phyloP scores from a whole-genome alignment of 2,329 filamentous ascomycete genomes.

The Penicillium sp. region DNA sequence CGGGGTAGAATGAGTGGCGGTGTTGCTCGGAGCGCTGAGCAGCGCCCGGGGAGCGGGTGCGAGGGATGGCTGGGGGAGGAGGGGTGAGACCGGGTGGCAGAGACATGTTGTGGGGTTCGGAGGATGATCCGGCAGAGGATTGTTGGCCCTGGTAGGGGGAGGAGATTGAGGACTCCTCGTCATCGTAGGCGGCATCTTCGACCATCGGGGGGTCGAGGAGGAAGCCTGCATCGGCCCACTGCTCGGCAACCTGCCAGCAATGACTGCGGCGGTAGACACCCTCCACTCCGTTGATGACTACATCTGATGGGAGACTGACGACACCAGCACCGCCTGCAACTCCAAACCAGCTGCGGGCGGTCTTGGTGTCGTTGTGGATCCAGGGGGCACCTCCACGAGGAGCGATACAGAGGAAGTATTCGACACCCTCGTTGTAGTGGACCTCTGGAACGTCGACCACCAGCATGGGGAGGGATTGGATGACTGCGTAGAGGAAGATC shows the following conservation, averaged over 20 bases:
- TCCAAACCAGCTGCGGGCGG: constrained; percentile 51
- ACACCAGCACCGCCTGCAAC: constrained; percentile 65
- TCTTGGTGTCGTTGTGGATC: constrained; percentile 49
- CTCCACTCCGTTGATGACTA: constrained; percentile 68
- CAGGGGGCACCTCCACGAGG: constrained; percentile 52
- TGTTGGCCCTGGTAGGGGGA: constrained; percentile 41
- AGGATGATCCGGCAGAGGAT: constrained; percentile 40
- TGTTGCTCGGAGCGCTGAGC: constrained; percentile 40
- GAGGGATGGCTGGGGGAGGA: constrained; percentile 38
- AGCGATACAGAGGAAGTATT: constrained; percentile 54
- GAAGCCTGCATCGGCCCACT: constrained; percentile 56
- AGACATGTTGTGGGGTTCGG: constrained; percentile 37
- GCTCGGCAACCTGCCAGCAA: constrained; percentile 66
- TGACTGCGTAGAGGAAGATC: constrained; percentile 54
- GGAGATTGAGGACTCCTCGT: constrained; percentile 41
- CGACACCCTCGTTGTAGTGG: constrained; percentile 47
- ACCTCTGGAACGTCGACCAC: constrained; percentile 52
- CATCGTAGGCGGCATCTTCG: constrained; percentile 37
- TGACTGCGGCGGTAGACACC: constrained; percentile 69
- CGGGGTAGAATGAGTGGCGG: constrained; percentile 47
- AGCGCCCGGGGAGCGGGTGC: constrained; percentile 34
- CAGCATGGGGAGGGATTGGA: constrained; percentile 52
- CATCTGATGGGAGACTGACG: constrained; percentile 63
- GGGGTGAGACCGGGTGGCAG: constrained; percentile 35
- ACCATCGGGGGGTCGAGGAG: constrained; percentile 35